Evolutionary conservation across 345 rosid genomes (phyloP).

Genomic region (Hevea brasiliensis): DNA sequence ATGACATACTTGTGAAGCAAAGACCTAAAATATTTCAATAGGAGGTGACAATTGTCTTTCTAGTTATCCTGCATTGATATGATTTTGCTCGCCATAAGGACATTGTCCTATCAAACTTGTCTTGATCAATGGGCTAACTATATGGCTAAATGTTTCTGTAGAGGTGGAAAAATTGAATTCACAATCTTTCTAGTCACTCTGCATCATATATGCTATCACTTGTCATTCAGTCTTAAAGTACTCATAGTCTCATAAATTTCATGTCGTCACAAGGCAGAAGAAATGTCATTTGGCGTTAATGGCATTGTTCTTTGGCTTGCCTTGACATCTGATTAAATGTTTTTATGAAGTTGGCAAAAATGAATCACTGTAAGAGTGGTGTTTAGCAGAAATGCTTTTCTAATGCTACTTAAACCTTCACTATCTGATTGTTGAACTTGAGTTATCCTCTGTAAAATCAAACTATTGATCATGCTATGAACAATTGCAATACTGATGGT

Average conservation of each 20-base stretch:
- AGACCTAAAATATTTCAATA: background rate
- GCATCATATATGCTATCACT: background rate
- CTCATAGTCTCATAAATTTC: background rate
- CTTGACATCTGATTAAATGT: background rate
- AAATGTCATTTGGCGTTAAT: too few relatives aligned
- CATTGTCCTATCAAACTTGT: too few relatives aligned
- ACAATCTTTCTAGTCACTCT: background rate
- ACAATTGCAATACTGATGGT: background rate
- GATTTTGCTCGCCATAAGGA: too few relatives aligned
- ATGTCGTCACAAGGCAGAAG: background rate
- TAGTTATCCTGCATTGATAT: too few relatives aligned
- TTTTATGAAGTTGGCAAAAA: too few relatives aligned
- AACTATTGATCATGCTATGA: background rate
- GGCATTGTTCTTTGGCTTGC: background rate
- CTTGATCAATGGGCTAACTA: too few relatives aligned
- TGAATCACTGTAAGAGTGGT: background rate
- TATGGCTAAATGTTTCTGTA: too few relatives aligned
- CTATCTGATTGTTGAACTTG: background rate
- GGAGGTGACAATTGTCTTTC: background rate
- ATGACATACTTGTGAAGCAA: background rate
- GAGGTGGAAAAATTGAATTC: background rate
- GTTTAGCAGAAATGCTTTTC: background rate
- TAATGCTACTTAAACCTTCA: background rate
- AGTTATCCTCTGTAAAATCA: background rate
- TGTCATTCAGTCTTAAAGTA: background rate